A percentile compares a stretch with the other conserved stretches of the same genome.
Evolutionary conservation across 331 rosid species (phyloP).

Genomic region (Quercus lobata): DNA sequence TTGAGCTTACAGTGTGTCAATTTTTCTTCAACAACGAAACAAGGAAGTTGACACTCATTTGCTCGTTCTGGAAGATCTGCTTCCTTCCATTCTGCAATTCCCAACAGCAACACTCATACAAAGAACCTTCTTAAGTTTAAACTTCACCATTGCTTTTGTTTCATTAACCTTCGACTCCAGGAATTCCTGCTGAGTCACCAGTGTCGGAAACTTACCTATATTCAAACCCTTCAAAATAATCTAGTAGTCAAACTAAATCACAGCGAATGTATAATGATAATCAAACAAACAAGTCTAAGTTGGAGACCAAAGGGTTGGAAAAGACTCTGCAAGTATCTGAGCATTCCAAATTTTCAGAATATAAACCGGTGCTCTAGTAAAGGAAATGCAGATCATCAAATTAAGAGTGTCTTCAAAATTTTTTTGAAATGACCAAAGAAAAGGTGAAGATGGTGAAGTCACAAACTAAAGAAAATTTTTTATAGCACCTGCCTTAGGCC

Average conservation of each 20-base stretch:
- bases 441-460: neutral
- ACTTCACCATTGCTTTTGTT: constrained; percentile 86
- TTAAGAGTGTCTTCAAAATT: neutral
- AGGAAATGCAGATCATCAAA: neutral
- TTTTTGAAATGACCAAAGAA: neutral
- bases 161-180: constrained; percentile 81
- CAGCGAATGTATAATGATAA: neutral
- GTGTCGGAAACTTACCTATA: constrained; percentile 68
- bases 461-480: neutral
- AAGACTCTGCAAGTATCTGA: neutral
- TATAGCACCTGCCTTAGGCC: neutral
- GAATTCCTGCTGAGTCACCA: constrained; percentile 83
- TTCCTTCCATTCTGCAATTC: constrained; percentile 85
- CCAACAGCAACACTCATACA: constrained; percentile 98
- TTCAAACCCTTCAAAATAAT: neutral
- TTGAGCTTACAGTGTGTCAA: constrained; percentile 74
- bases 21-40: constrained; percentile 87
- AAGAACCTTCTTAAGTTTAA: constrained; percentile 88
- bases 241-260: neutral
- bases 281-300: neutral
- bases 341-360: neutral
- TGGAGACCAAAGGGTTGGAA: neutral
- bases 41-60: constrained; percentile 79
- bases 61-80: constrained; percentile 91
- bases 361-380: neutral